These are phyloP conservation scores for Colletotrichum somersetense DNA, from an alignment of 2,329 filamentous ascomycete species.

Conservation along the genomic window DNA sequence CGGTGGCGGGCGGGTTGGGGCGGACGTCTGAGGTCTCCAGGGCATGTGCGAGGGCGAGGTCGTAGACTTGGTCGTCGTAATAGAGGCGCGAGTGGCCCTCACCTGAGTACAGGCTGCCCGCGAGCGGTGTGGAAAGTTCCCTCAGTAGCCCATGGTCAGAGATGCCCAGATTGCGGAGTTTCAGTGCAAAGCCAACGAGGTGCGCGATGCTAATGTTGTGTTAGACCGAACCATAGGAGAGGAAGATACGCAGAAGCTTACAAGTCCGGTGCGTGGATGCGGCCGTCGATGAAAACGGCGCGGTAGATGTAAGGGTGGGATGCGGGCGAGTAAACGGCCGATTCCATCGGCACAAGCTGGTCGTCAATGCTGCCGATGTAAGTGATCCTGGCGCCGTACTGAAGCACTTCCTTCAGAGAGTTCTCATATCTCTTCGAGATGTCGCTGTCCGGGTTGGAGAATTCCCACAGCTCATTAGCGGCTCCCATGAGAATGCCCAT, in stretches of 20 bases:
- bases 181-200: constrained; percentile 91
- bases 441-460: constrained; percentile 83
- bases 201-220: constrained; percentile 74
- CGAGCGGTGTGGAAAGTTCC: constrained; percentile 88
- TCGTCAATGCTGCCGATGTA: constrained; percentile 97
- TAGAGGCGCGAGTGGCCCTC: constrained; percentile 96
- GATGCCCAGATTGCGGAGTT: constrained; percentile 92
- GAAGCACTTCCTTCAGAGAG: constrained; percentile 79
- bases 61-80: constrained; percentile 88
- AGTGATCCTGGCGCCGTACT: constrained; percentile 84
- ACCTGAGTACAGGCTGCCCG: constrained; percentile 90
- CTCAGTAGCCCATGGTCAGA: constrained; percentile 93
- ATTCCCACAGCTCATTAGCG: constrained; percentile 95
- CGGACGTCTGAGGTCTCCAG: constrained; percentile 75
- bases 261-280: constrained; percentile 93
- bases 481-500: constrained; percentile 89
- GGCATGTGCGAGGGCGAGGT: constrained; percentile 78
- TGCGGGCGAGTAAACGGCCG: constrained; percentile 86
- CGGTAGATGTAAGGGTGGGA: constrained; percentile 94
- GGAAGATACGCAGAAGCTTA: constrained; percentile 50
- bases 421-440: constrained; percentile 86
- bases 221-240: neutral
- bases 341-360: constrained; percentile 92
- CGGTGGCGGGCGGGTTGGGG: constrained; percentile 48
- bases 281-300: constrained; percentile 94